Conservation (phyloP, 768 basidiomycete genomes). For the Tricholoma sp. region DNA sequence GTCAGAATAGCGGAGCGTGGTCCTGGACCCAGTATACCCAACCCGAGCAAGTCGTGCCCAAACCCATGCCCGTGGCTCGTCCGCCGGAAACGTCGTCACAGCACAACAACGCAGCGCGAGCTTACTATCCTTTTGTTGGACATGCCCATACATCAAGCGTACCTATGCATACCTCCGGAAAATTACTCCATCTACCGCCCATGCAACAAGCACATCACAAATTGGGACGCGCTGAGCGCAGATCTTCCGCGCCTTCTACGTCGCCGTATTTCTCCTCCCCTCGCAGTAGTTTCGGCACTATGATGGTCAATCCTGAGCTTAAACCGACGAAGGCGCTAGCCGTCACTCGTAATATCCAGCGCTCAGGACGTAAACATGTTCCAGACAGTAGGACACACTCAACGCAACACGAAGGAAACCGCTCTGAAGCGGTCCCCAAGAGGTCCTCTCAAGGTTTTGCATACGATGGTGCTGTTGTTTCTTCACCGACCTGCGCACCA, state of each 20-base stretch:
- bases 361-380: slow-evolving; percentile 29
- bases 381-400: slow-evolving; percentile 17
- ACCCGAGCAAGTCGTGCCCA: slow-evolving; percentile 18
- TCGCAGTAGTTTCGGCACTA: slow-evolving; percentile 25
- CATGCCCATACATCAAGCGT: slow-evolving; percentile 14
- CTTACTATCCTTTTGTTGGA: slow-evolving; percentile 16
- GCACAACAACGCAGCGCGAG: slow-evolving; percentile 1
- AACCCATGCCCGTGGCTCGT: slow-evolving; percentile 9
- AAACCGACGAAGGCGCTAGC: slow-evolving; percentile 25
- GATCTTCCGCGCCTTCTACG: slow-evolving; percentile 39
- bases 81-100: slow-evolving; percentile 14
- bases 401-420: slow-evolving; percentile 12
- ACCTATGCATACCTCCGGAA: slow-evolving; percentile 13
- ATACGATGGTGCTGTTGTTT: slow-evolving; percentile 50
- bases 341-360: slow-evolving; percentile 33
- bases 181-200: slow-evolving; percentile 20
- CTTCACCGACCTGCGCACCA: slow-evolving; percentile 35
- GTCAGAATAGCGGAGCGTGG: slow-evolving; percentile 44
- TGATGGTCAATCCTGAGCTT: slow-evolving; percentile 25
- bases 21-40: slow-evolving; percentile 53
- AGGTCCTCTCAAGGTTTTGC: slow-evolving; percentile 36
- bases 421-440: slow-evolving; percentile 14
- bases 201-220: slow-evolving; percentile 38
- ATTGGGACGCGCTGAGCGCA: slow-evolving; percentile 30
- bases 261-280: slow-evolving; percentile 46